Evolutionary conservation across 129 eudicot species (phyloP), one percentile per base, ranked within the genome.

Genomic region (Flaveria bidentis): DNA sequence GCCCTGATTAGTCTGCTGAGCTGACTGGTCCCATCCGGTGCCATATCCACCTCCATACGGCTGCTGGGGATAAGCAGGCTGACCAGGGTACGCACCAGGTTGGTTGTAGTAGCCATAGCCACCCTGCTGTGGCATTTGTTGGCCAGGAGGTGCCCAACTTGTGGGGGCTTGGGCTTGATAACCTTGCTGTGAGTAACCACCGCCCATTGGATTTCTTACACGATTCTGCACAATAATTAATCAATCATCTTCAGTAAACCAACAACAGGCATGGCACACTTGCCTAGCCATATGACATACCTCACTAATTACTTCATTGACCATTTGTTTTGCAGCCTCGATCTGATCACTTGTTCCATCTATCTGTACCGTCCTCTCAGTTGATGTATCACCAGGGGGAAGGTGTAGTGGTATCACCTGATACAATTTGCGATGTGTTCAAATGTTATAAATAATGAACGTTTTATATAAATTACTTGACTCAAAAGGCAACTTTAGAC

Each of bases 361-460:
- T 71, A 92, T 92, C 76, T 92, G 96, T 36, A 88, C 83, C 0
- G 92, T 88, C 82, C 98, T 88, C 83, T 92, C 95, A 4, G 65
- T 76, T 14, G 94, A 83, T 11, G 87, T 82, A 79, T 90, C 96
- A n/a, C 94, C 94, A 26, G 96, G 98, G 12, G 98, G 96, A 8
- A 74, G 83, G 58, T 88, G 96, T 79, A 90, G 80, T 20, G 98
- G 98, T 76, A 92, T 92, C 57, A 90, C 98, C 98, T 92, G 85
- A 58, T 42, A 47, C 15, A 33, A 44, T 45, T n/a, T n/a, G 16
- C 62, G 47, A 56, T 17, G 5, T n/a, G 28, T 17, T 57, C 47
- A 51, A 1, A 69, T 49, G 53, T 36, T 51, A 72, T 61, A 79
- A 61, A 25, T 18, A n/a, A 47, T 50, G 12, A 5, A 15, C 53